Percentiles rank a stretch among this genome's conserved stretches.
Evolutionary conservation across 2,329 filamentous ascomycete genomes (phyloP).

Genomic region (Alternaria metachromatica): DNA sequence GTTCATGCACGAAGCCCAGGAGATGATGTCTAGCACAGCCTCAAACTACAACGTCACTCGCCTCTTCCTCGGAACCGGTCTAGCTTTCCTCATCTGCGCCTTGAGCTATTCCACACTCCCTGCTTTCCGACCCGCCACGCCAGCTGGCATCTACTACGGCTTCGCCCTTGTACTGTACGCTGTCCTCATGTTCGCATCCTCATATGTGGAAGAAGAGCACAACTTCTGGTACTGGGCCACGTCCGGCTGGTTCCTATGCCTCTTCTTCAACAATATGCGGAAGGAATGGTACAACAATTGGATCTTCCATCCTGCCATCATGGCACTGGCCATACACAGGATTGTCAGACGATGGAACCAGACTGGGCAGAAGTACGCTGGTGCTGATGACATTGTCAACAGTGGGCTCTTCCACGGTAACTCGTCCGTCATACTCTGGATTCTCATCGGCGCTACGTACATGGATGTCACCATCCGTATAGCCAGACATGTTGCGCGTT

Average conservation of each 20-base stretch:
- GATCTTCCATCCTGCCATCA: slow-evolving; percentile 45
- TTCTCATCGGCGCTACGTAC: slow-evolving; percentile 73
- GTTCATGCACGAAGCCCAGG: slow-evolving; percentile 77
- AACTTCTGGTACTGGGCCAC: slow-evolving; percentile 97
- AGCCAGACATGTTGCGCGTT: slow-evolving; percentile 40
- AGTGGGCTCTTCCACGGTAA: slow-evolving; percentile 60
- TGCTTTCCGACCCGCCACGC: slow-evolving; percentile 55
- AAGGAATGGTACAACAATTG: slow-evolving; percentile 35
- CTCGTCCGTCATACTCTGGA: slow-evolving; percentile 69
- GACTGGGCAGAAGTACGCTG: slow-evolving; percentile 93
- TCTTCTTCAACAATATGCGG: slow-evolving; percentile 52
- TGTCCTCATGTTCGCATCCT: slow-evolving; percentile 96
- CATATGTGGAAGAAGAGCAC: slow-evolving; percentile 97
- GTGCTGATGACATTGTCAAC: slow-evolving; percentile 85
- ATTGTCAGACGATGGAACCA: slow-evolving; percentile 88
- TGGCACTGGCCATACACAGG: slow-evolving; percentile 68
- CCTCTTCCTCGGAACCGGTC: slow-evolving; percentile 57
- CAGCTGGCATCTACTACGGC: slow-evolving; percentile 54
- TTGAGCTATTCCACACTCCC: slow-evolving; percentile 45
- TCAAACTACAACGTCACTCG: slow-evolving; percentile 85
- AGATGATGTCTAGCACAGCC: slow-evolving; percentile 83
- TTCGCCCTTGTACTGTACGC: slow-evolving; percentile 64
- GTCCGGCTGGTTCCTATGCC: slow-evolving; percentile 68
- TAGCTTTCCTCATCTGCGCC: slow-evolving; percentile 55
- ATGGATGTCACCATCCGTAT: slow-evolving; percentile 61